phyloP scores from a whole-genome alignment of 2,329 filamentous ascomycete genomes.

The Cercospora sesami region DNA sequence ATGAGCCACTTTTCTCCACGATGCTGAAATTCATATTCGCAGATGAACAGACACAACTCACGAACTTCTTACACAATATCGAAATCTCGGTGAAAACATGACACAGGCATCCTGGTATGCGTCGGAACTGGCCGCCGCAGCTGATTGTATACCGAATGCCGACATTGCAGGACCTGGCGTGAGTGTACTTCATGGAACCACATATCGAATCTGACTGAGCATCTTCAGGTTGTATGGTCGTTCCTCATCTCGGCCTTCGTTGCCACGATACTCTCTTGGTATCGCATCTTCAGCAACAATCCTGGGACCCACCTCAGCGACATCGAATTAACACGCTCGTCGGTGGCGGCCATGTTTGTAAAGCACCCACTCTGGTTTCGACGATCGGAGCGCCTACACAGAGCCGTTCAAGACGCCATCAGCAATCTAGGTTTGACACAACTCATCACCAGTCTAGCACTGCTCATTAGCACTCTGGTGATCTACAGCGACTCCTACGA shows the following conservation, averaged over 20 bases:
- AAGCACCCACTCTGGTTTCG: background rate
- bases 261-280: background rate
- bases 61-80: background rate
- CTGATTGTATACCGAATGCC: background rate
- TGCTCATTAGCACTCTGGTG: constrained; percentile 4
- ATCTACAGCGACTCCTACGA: background rate
- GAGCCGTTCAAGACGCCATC: background rate
- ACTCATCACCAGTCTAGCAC: background rate
- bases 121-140: background rate
- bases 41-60: background rate
- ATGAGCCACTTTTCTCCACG: background rate
- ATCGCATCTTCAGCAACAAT: background rate
- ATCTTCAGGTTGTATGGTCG: background rate
- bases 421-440: background rate
- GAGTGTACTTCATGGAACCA: background rate
- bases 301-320: background rate
- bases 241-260: constrained; percentile 4
- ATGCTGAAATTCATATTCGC: background rate
- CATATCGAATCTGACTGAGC: background rate
- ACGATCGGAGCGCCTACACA: background rate
- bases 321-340: background rate
- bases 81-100: background rate
- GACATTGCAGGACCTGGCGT: constrained; percentile 5
- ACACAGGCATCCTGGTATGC: background rate
- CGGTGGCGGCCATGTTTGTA: background rate